Evolutionary conservation across 139 green algal genomes (phyloP), one percentile per base, ranked within the genome.

Genomic region (Chlamydomonas incerta): DNA sequence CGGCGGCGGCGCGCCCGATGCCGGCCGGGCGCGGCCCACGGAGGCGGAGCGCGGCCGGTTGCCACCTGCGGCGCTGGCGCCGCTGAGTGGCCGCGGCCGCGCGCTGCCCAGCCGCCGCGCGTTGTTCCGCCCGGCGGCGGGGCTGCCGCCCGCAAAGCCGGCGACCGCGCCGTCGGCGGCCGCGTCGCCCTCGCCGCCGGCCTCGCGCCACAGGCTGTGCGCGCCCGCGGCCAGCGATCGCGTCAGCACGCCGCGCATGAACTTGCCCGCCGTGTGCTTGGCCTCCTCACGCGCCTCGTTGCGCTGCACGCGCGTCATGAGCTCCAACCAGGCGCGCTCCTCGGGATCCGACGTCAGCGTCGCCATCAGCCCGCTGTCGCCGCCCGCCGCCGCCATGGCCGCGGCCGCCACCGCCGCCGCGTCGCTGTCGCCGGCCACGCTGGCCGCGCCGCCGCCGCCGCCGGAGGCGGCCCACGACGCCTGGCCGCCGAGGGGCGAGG

Each of bases 321-420:
- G 34, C 68, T 69, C 55, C 24, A 91, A 71, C 82, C 83, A 90
- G 33, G 28, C 15, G 6, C 41, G 21, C 74, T 92, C 88, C 68
- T 92, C 88, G 2, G 88, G 88, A 63, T 92, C 88, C 13, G 34
- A 33, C 33, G 88, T 92, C 67, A 92, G 73, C 46, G 68, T 75
- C 20, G 72, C 58, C 79, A 86, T 35, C 41, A 91, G 82, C 3
- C 72, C 71, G 5, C 29, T 79, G 37, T 67, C 86, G 31, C 52
- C 52, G 3, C 62, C 34, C 3, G 35, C 52, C 23, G 80, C 82
- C 14, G 80, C 83, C 9, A 34, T 83, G 46, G 55, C 86, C 21
- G 11, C 18, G 0, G 21, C 67, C 33, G 24, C 58, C 63, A 72
- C 82, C 57, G 57, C 72, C 46, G 24, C 47, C 29, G 13, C 34